phyloP scores from a whole-genome alignment of 768 basidiomycete species.

The Nidula microcarpa region DNA sequence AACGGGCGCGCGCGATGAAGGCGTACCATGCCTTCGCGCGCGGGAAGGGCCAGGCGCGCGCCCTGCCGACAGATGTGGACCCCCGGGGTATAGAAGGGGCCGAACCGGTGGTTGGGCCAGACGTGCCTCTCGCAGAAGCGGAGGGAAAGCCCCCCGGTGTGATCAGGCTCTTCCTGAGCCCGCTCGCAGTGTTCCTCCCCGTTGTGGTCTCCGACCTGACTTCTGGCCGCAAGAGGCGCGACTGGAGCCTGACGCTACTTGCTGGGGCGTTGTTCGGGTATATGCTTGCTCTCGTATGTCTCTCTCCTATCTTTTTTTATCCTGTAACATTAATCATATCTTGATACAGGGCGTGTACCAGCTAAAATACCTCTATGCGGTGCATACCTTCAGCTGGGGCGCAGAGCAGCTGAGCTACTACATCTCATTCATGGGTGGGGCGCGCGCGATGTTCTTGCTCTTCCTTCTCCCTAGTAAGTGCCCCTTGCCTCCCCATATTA shows the following conservation, averaged over 20 bases:
- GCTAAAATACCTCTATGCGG: constrained; percentile 80
- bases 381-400: constrained; percentile 68
- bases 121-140: constrained; percentile 14
- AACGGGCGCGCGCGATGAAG: constrained; percentile 25
- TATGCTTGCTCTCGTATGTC: constrained; percentile 64
- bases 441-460: constrained; percentile 60
- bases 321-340: not conserved
- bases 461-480: constrained; percentile 35
- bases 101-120: constrained; percentile 7
- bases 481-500: constrained; percentile 6
- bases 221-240: constrained; percentile 43
- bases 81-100: too few relatives aligned
- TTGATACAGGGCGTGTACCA: constrained; percentile 62
- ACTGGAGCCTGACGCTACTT: constrained; percentile 81
- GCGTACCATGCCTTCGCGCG: constrained; percentile 18
- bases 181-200: constrained; percentile 75
- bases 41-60: constrained; percentile 14
- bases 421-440: constrained; percentile 62
- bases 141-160: constrained; percentile 12
- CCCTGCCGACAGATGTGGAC: constrained; percentile 1
- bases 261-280: constrained; percentile 59
- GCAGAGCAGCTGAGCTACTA: constrained; percentile 75
- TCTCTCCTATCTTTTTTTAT: not conserved
- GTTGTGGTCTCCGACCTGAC: constrained; percentile 36
- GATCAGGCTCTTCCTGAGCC: constrained; percentile 42